Evolutionary conservation across 1,139 yeast genomes (phyloP).

Genomic region (Spathaspora sp.): DNA sequence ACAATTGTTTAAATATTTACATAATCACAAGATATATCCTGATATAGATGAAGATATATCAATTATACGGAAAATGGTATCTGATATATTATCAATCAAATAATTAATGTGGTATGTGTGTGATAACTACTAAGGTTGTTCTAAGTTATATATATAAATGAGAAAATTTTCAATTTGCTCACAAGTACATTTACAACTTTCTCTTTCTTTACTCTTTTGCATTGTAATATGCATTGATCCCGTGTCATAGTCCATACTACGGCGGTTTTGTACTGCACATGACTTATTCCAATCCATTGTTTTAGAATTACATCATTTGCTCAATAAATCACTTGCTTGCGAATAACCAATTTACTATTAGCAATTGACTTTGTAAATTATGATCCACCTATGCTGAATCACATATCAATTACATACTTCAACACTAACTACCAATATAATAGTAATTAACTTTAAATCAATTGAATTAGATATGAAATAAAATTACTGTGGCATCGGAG

Average conservation of each 20-base stretch:
- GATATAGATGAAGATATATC: conserved; percentile 20
- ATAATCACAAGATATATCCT: conserved; percentile 18
- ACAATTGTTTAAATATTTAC: conserved; percentile 20
- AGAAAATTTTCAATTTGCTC: not conserved
- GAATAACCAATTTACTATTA: not conserved
- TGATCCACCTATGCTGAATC: not conserved
- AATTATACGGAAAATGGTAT: conserved; percentile 7
- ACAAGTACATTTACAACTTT: not conserved
- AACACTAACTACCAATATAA: not conserved
- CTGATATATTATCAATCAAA: conserved; percentile 3
- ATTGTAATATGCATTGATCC: too few species aligned
- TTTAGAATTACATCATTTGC: not conserved
- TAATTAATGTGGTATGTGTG: not conserved
- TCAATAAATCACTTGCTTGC: not conserved
- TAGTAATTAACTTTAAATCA: too few species aligned
- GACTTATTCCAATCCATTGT: not conserved
- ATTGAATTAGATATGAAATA: not conserved
- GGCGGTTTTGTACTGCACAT: not conserved
- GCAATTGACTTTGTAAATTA: not conserved
- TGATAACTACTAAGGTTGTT: conserved; percentile 1
- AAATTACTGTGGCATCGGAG: not conserved
- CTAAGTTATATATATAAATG: not conserved
- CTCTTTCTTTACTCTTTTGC: not conserved
- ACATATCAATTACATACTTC: not conserved
- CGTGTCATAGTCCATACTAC: not conserved